Conservation (phyloP, 2,329 filamentous ascomycete genomes). For the Huntiella moniliformis region DNA sequence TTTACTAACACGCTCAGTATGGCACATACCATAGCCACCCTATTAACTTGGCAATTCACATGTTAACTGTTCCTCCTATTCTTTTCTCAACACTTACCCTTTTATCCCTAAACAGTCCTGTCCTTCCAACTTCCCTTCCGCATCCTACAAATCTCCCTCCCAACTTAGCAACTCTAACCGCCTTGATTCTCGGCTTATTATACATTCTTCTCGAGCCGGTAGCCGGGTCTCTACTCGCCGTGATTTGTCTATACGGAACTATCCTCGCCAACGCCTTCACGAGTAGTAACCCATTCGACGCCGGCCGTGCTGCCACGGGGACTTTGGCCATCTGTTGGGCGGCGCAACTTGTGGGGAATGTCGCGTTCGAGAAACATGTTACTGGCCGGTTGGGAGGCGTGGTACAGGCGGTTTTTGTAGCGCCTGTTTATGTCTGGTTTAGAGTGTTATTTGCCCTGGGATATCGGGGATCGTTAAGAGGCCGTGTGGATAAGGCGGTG, state of each 20-base stretch:
- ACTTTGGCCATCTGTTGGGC: conserved; percentile 66
- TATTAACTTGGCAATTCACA: conserved; percentile 62
- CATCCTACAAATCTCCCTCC: conserved; percentile 43
- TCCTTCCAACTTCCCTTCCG: conserved; percentile 48
- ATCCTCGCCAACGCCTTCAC: conserved; percentile 61
- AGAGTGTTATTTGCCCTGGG: conserved; percentile 80
- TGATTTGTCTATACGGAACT: conserved; percentile 56
- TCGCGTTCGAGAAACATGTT: conserved; percentile 59
- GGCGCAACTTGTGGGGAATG: conserved; percentile 80
- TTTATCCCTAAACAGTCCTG: conserved; percentile 40
- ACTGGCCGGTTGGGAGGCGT: conserved; percentile 52
- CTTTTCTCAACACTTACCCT: conserved; percentile 52
- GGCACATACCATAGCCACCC: conserved; percentile 66
- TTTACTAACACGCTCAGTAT: conserved; percentile 35
- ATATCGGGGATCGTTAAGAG: conserved; percentile 74
- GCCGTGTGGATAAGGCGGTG: conserved; percentile 59
- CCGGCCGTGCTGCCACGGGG: conserved; percentile 39
- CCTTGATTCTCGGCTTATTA: conserved; percentile 52
- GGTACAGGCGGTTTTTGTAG: conserved; percentile 77
- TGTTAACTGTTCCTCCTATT: conserved; percentile 60
- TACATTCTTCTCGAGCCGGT: conserved; percentile 91
- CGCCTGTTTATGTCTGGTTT: conserved; percentile 94
- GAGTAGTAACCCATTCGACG: conserved; percentile 29
- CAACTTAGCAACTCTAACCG: conserved; percentile 45
- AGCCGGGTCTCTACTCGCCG: conserved; percentile 58